Percentiles rank a stretch among this genome's conserved stretches.
Conservation (phyloP, 805 yeast genomes). For the Starmerella sirachaensis region DNA sequence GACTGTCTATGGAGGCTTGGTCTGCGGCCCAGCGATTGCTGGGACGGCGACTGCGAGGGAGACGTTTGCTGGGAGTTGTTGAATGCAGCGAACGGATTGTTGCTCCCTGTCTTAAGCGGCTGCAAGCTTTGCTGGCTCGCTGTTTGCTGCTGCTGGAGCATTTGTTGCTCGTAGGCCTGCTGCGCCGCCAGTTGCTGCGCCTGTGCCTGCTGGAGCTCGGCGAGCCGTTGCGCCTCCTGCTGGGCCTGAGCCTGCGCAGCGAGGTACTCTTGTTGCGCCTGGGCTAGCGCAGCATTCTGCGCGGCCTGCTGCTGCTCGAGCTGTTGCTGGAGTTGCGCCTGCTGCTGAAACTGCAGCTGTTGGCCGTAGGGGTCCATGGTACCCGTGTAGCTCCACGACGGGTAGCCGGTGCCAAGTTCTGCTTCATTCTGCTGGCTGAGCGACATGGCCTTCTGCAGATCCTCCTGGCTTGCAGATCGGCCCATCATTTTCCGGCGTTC, state of each 20-base stretch:
- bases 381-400: too few relatives aligned
- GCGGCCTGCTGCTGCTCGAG: constrained; percentile 24
- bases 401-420: constrained; percentile 29
- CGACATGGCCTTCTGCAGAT: constrained; percentile 55
- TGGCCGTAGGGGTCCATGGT: constrained; percentile 6
- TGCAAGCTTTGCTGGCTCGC: constrained; percentile 25
- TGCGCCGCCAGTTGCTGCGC: constrained; percentile 18
- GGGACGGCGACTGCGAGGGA: constrained; percentile 23
- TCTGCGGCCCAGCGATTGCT: constrained; percentile 44
- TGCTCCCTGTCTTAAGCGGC: constrained; percentile 38
- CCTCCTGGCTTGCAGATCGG: constrained; percentile 32
- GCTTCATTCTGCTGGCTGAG: constrained; percentile 56
- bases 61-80: constrained; percentile 24
- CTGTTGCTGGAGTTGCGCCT: constrained; percentile 9
- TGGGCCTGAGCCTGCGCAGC: constrained; percentile 22
- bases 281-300: constrained; percentile 22
- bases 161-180: constrained; percentile 27
- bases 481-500: constrained; percentile 45
- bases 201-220: constrained; percentile 27
- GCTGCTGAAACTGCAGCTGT: background rate
- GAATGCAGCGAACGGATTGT: constrained; percentile 58
- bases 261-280: constrained; percentile 33
- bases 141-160: constrained; percentile 22
- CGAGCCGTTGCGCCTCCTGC: constrained; percentile 21
- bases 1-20: constrained; percentile 29